Evolutionary conservation across 768 basidiomycete genomes (phyloP).

Genomic region (Astraeus odoratus): DNA sequence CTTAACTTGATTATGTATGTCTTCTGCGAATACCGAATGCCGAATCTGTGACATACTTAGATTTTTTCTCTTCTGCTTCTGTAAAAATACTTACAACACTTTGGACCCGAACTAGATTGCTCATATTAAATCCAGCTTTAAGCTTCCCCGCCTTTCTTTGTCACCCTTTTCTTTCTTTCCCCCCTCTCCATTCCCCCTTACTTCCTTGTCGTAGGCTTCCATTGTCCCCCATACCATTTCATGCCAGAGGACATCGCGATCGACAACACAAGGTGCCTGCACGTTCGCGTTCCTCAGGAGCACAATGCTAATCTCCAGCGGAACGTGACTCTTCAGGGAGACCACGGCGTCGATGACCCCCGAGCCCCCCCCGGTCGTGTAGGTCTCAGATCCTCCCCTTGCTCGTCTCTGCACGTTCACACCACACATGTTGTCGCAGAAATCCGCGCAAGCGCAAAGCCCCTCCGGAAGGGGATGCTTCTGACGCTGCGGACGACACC

Average conservation of each 20-base stretch:
- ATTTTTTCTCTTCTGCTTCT: slow-evolving; percentile 33
- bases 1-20: slow-evolving; percentile 22
- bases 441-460: slow-evolving; percentile 36
- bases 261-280: slow-evolving; percentile 14
- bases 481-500: slow-evolving; percentile 10
- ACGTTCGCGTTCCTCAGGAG: background rate
- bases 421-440: slow-evolving; percentile 19
- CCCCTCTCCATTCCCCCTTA: slow-evolving; percentile 10
- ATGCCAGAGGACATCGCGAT: slow-evolving; percentile 16
- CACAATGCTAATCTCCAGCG: slow-evolving; percentile 18
- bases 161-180: too few relatives aligned
- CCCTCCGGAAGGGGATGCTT: slow-evolving; percentile 20
- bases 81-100: slow-evolving; percentile 35
- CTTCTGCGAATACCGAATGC: slow-evolving; percentile 29
- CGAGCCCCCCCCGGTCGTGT: slow-evolving; percentile 14
- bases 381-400: slow-evolving; percentile 11
- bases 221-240: background rate
- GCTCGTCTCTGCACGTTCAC: slow-evolving; percentile 14
- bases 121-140: slow-evolving; percentile 32
- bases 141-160: too few relatives aligned
- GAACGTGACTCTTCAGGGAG: slow-evolving; percentile 9
- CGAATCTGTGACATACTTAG: slow-evolving; percentile 36
- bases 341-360: slow-evolving; percentile 7
- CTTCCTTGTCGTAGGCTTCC: slow-evolving; percentile 3
- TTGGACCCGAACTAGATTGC: slow-evolving; percentile 31